Percentiles rank a stretch among this genome's conserved stretches.
Evolutionary conservation across 164 flowering plant genomes (phyloP).

Genomic region (Umbellularia californica): DNA sequence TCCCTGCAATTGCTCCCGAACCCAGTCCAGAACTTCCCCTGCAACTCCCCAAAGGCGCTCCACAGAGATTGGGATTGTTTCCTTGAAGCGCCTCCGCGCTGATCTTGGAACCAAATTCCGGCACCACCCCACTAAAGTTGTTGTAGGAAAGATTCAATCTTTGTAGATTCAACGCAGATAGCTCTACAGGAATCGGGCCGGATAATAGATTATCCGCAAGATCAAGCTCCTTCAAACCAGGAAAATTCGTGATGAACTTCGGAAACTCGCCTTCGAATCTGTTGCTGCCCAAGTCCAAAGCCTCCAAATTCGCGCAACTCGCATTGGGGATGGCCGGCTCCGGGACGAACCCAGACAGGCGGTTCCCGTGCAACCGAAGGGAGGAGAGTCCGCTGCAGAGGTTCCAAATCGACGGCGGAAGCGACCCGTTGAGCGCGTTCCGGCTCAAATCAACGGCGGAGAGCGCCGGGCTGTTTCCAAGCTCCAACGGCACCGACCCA

Average conservation of each 20-base stretch:
- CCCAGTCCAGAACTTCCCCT: slow-evolving; percentile 56
- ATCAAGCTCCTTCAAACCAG: slow-evolving; percentile 64
- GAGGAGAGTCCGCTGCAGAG: slow-evolving; percentile 72
- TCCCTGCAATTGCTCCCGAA: slow-evolving; percentile 81
- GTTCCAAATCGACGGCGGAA: slow-evolving; percentile 92
- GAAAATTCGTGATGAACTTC: slow-evolving; percentile 54
- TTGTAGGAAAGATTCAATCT: slow-evolving; percentile 81
- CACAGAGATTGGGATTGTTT: slow-evolving; percentile 66
- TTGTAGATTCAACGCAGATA: slow-evolving; percentile 47
- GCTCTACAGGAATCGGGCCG: slow-evolving; percentile 54
- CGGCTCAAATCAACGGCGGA: slow-evolving; percentile 65
- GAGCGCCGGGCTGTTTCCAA: slow-evolving; percentile 76
- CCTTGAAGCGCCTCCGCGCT: slow-evolving; percentile 68
- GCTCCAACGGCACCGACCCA: slow-evolving; percentile 82
- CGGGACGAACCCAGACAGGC: slow-evolving; percentile 60
- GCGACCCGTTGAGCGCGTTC: slow-evolving; percentile 53
- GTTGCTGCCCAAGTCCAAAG: slow-evolving; percentile 77
- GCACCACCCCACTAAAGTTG: slow-evolving; percentile 79
- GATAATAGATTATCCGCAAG: slow-evolving; percentile 58
- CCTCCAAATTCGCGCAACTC: slow-evolving; percentile 49
- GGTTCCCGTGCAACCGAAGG: slow-evolving; percentile 59
- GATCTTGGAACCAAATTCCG: slow-evolving; percentile 46
- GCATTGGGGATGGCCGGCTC: slow-evolving; percentile 75
- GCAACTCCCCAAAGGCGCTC: slow-evolving; percentile 61
- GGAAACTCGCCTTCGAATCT: slow-evolving; percentile 69